Percentiles rank a stretch among this genome's conserved stretches.
These are phyloP conservation scores for Penicillium verhagenii DNA, from an alignment of 495 filamentous ascomycete genomes.

Conservation along the genomic window DNA sequence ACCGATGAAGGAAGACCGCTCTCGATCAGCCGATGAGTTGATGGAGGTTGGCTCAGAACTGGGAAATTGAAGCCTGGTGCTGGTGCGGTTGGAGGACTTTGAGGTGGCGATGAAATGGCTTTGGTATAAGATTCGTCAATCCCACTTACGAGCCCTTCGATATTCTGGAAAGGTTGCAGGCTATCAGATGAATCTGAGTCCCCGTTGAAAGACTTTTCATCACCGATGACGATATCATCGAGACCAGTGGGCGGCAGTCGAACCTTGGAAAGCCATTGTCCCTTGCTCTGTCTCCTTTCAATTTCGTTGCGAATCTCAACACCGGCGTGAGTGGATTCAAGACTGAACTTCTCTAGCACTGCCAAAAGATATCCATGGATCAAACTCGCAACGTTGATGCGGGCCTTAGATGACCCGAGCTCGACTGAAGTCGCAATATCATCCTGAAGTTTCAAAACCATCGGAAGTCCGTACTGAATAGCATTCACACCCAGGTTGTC, in stretches of 20 bases:
- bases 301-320: constrained; percentile 73
- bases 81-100: constrained; percentile 72
- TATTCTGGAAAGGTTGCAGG: constrained; percentile 36
- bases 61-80: constrained; percentile 62
- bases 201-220: constrained; percentile 9
- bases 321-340: constrained; percentile 65
- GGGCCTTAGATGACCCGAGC: constrained; percentile 51
- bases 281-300: constrained; percentile 62
- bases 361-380: constrained; percentile 86
- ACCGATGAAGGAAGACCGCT: constrained; percentile 41
- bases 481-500: constrained; percentile 82
- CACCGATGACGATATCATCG: constrained; percentile 39
- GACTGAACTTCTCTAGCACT: constrained; percentile 72
- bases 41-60: constrained; percentile 43
- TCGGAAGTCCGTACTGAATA: constrained; percentile 72
- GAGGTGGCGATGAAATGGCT: constrained; percentile 55
- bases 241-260: constrained; percentile 53
- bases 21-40: constrained; percentile 29
- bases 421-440: constrained; percentile 66
- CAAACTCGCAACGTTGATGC: constrained; percentile 76
- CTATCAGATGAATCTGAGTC: constrained; percentile 12
- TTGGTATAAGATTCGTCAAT: constrained; percentile 68
- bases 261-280: constrained; percentile 73
- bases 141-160: constrained; percentile 63
- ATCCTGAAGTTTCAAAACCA: constrained; percentile 84